Base-by-base conservation (phyloP, 208 protist genomes). In the Leishmania mexicana region DNA sequence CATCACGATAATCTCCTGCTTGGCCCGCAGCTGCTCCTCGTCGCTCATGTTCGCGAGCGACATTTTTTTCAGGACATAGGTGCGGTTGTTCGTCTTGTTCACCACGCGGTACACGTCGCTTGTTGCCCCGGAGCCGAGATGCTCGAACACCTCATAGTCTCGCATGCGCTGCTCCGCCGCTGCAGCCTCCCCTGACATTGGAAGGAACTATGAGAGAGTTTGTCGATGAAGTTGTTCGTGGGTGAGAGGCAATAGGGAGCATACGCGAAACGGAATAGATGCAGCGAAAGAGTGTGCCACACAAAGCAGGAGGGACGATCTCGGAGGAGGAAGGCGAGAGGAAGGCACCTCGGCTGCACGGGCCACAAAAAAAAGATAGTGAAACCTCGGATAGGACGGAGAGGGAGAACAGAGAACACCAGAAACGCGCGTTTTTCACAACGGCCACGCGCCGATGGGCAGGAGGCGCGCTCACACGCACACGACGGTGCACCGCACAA, bases 1-100 rank as follows among this genome's bases (percentile, higher is more conserved):
- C 90, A 98, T 96, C 35, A 98, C 95, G 47, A 90, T 76, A 64
- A 98, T 97, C 83, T 98, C 97, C 74, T 95, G 87, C 74, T 93
- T 89, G 24, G 87, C 90, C 35, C 92, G 90, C 51, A 92, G 82
- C 81, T 90, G 81, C 68, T 95, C 90, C 80, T 93, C 90, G 42
- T 92, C 90, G 31, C 80, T 92, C 93, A 96, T 93, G 54, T 87
- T 91, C 8, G 89, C 85, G 17, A 96, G 79, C 0, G 89, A 91
- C 89, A 96, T 97, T 80, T 96, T 91, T 83, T 97, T 97, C 38
- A 97, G 74, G 19, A 97, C 93, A 79, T 96, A 97, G 8, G 83
- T 71, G 45, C 87, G 88, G 17, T 88, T 81, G 40, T 92, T 93
- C 19, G 78, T 47, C 19, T 86, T 87, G 79, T 93, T 86, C 8